Conservation (phyloP, 805 yeast genomes). For the Monosporozyma yasuniensis region DNA sequence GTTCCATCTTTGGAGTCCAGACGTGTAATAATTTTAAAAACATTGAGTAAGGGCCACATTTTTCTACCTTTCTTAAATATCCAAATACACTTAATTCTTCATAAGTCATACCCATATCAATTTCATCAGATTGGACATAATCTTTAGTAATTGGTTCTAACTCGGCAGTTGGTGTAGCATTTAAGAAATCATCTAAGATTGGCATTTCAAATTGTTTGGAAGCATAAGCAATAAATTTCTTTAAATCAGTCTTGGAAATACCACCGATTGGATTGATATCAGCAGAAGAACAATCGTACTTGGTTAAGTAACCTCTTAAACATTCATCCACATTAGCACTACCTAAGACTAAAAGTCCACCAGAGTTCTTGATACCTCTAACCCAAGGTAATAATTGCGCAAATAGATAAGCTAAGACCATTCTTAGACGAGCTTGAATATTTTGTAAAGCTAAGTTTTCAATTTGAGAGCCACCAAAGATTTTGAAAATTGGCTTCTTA, state of each 20-base stretch:
- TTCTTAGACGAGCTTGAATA: slow-evolving; percentile 90
- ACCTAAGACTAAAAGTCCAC: slow-evolving; percentile 83
- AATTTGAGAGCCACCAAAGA: slow-evolving; percentile 86
- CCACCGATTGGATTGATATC: slow-evolving; percentile 99
- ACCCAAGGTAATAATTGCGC: slow-evolving; percentile 96
- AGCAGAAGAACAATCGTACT: slow-evolving; percentile 95
- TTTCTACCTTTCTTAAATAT: slow-evolving; percentile 77
- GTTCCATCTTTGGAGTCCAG: slow-evolving; percentile 81
- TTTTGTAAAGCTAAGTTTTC: slow-evolving; percentile 94
- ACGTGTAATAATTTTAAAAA: slow-evolving; percentile 81
- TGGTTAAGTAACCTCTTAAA: slow-evolving; percentile 88
- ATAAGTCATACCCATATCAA: slow-evolving; percentile 97
- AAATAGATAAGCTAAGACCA: slow-evolving; percentile 89
- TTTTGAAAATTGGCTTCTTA: slow-evolving; percentile 75
- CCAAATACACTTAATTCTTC: slow-evolving; percentile 91
- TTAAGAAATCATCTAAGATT: slow-evolving; percentile 63
- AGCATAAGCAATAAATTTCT: slow-evolving; percentile 78
- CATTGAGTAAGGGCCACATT: slow-evolving; percentile 95
- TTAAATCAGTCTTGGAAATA: slow-evolving; percentile 87
- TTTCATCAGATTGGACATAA: slow-evolving; percentile 93
- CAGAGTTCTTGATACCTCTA: slow-evolving; percentile 48
- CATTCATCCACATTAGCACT: slow-evolving; percentile 98
- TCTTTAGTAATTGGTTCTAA: slow-evolving; percentile 89
- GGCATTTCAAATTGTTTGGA: slow-evolving; percentile 62
- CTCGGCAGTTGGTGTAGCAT: slow-evolving; percentile 97